phyloP scores from a whole-genome alignment of 2,329 filamentous ascomycete species.

The Colletotrichum godetiae region DNA sequence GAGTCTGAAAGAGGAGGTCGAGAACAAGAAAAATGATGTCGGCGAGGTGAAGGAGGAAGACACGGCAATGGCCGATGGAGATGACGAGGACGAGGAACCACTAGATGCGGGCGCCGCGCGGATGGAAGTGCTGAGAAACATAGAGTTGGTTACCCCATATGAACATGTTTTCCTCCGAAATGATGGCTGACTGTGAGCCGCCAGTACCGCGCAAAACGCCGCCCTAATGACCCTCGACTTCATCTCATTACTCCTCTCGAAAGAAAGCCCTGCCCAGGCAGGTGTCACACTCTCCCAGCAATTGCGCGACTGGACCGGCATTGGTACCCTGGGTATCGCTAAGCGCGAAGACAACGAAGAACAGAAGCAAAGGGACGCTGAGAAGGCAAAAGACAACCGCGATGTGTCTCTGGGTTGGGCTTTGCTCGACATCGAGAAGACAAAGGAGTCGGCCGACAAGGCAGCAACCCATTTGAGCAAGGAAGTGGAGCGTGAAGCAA shows the following conservation, averaged over 20 bases:
- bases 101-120: slow-evolving; percentile 61
- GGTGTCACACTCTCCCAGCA: slow-evolving; percentile 76
- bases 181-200: slow-evolving; percentile 31
- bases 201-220: slow-evolving; percentile 65
- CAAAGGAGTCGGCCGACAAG: slow-evolving; percentile 78
- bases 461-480: slow-evolving; percentile 78
- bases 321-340: slow-evolving; percentile 79
- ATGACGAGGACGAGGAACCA: slow-evolving; percentile 50
- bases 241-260: slow-evolving; percentile 85
- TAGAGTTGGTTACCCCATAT: slow-evolving; percentile 59
- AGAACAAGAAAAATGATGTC: slow-evolving; percentile 58
- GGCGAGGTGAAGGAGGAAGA: slow-evolving; percentile 57
- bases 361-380: slow-evolving; percentile 28
- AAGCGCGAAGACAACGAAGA: slow-evolving; percentile 69
- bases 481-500: slow-evolving; percentile 83
- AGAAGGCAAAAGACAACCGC: slow-evolving; percentile 62
- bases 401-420: slow-evolving; percentile 77
- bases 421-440: slow-evolving; percentile 79
- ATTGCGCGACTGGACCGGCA: slow-evolving; percentile 77
- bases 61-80: slow-evolving; percentile 52
- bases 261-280: slow-evolving; percentile 78
- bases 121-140: slow-evolving; percentile 67
- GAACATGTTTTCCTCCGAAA: not conserved
- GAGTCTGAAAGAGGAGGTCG: slow-evolving; percentile 76
- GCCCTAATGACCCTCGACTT: slow-evolving; percentile 82